Base-by-base conservation (phyloP, 352 stramenopile species). In the Globisporangium echinulatum region DNA sequence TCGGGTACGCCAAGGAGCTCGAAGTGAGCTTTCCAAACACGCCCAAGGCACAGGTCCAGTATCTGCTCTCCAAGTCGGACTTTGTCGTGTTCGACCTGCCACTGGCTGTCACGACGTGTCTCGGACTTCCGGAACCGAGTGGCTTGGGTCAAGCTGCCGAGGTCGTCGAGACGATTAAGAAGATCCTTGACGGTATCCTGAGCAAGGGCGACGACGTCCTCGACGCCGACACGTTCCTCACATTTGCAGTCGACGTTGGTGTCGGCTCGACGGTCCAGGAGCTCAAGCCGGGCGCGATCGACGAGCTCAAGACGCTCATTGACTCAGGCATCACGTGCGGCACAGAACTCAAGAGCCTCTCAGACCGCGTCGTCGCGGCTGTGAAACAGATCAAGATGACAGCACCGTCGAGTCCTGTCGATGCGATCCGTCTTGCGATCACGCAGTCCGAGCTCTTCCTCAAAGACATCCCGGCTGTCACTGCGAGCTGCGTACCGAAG, bases 1-100 rank as follows among this genome's bases (percentile, higher is more conserved):
- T 74, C 6, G 66, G 66, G 8, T 80, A 74, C 56, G 60, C 72
- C 25, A 66, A 70, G 11, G 69, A 71, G 56, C 64, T 69, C 10
- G 60, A 74, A 9, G 42, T 59, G 1, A 65, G 61, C 25, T 63
- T 63, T 6, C 74, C 71, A 1, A 50, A 75, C 49, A 77, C 70
- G 7, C 79, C 78, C 1, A 61, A 77, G 25, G 74, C 77, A 5
- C 75, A 86, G 62, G 52, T 86, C 17, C 15, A 76, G 53, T 54
- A 70, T 37, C 17, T 84, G 36, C 49, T 88, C 14, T 70, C 66
- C 52, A 77, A 88, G 59, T 75, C 70, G 48, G 75, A 86, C 58
- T 71, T 72, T 6, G 72, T 76, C 4, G 61, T 83, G n/a, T 69
- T 65, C n/a, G 79, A 88, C 58, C 51, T 85, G 6, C 76, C 79